Base-by-base conservation (phyloP, 148 eudicot genomes). In the Cornus florida region DNA sequence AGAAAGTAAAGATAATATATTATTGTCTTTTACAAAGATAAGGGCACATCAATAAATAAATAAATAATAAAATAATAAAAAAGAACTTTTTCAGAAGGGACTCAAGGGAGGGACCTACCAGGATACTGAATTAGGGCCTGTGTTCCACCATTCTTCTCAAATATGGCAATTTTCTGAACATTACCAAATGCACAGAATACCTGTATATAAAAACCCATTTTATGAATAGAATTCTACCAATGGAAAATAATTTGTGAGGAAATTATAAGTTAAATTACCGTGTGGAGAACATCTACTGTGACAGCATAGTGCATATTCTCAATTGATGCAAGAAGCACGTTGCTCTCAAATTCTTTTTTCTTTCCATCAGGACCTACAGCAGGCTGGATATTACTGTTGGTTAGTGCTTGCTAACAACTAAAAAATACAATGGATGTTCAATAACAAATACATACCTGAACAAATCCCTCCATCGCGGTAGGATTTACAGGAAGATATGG, bases 231-330 rank as follows among this genome's bases (percentile, higher is more conserved):
- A 66, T 69, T 57, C 68, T 50, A 10, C 43, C 12, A 14, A 12
- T 10, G 68, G 20, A 72, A 28, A n/a, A n/a, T 28, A 22, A 32
- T 50, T 32, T 60, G 20, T n/a, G 69, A 67, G 12, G 64, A 53
- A 73, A 24, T 14, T 39, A 77, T 10, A 66, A 74, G 66, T 12
- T 38, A 20, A 71, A 41, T 67, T n/a, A 92, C 97, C 89, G 91
- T 93, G 77, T 91, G 84, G 33, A 93, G 85, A 75, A 87, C 89
- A 89, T 93, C 95, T 72, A 90, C 86, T 1, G 95, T 93, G 64
- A 93, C 92, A 16, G 88, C 94, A 86, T 92, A 93, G 23, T 90
- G 92, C 94, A 89, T 90, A 81, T 93, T 93, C 81, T 93, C 95
- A 80, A 93, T 85, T 31, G 95, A 84, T 23, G 95, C 97, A 74